Conservation (phyloP, 225 moss, liverwort and hornwort species). For the Bryum argenteum region DNA sequence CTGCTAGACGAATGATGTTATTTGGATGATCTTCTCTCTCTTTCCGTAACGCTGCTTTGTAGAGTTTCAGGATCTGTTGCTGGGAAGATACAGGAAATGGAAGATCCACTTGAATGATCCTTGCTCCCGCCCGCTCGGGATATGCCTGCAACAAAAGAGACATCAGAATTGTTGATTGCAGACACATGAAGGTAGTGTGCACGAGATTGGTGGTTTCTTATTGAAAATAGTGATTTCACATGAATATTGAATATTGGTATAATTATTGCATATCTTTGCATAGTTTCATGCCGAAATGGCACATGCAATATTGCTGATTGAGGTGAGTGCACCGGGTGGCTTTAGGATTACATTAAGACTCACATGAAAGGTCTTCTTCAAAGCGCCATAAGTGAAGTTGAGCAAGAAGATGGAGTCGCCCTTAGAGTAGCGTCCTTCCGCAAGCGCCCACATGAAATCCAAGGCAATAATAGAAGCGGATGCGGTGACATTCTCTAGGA, state of each 20-base stretch:
- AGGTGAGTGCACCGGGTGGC: too few relatives aligned
- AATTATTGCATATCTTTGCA: too few relatives aligned
- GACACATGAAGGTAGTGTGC: too few relatives aligned
- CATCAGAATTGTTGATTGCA: background rate
- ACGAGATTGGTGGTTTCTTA: too few relatives aligned
- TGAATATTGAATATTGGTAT: too few relatives aligned
- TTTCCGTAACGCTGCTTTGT: conserved; percentile 50
- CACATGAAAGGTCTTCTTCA: conserved; percentile 64
- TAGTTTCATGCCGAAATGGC: too few relatives aligned
- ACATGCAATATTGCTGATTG: too few relatives aligned
- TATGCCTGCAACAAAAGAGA: conserved; percentile 49
- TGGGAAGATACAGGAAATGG: conserved; percentile 72
- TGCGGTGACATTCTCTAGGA: conserved; percentile 83
- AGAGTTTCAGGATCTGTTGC: conserved; percentile 44
- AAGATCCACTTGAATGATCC: conserved; percentile 56
- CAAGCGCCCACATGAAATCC: conserved; percentile 86
- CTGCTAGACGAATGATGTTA: conserved; percentile 68
- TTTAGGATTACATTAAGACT: background rate
- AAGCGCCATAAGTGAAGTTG: conserved; percentile 68
- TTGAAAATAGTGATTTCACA: too few relatives aligned
- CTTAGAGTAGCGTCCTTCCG: conserved; percentile 58
- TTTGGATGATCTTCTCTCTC: conserved; percentile 54
- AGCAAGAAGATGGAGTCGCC: conserved; percentile 72
- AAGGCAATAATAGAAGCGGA: conserved; percentile 74
- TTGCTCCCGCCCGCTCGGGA: conserved; percentile 68